Conservation (phyloP, 2,329 filamentous ascomycete genomes). For the Ambrosiella beaveri region DNA sequence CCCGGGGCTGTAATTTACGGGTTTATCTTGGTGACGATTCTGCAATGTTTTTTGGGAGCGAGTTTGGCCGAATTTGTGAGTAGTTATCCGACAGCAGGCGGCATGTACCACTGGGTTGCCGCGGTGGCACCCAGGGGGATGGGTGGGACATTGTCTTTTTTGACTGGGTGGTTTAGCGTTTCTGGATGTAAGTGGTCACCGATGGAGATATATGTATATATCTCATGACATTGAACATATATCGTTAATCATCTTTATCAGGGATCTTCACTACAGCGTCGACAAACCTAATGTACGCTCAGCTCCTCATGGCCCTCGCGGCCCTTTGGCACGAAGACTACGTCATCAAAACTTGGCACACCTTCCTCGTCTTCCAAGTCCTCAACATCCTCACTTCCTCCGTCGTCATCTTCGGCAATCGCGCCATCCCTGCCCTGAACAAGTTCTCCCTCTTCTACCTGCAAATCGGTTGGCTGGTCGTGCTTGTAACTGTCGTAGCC, state of each 20-base stretch:
- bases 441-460: slow-evolving; percentile 29
- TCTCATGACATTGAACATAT: not conserved
- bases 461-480: slow-evolving; percentile 29
- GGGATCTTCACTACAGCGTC: slow-evolving; percentile 28
- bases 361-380: slow-evolving; percentile 27
- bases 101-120: slow-evolving; percentile 35
- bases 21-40: slow-evolving; percentile 29
- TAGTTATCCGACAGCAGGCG: slow-evolving; percentile 30
- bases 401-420: slow-evolving; percentile 32
- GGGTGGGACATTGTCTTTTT: slow-evolving; percentile 8
- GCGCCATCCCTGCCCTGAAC: slow-evolving; percentile 26
- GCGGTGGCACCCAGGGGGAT: slow-evolving; percentile 23
- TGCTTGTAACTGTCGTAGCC: slow-evolving; percentile 30
- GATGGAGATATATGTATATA: not conserved
- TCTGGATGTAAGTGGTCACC: slow-evolving; percentile 9
- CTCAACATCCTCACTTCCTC: slow-evolving; percentile 26
- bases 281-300: slow-evolving; percentile 27
- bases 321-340: slow-evolving; percentile 22
- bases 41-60: slow-evolving; percentile 26
- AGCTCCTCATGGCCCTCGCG: slow-evolving; percentile 25
- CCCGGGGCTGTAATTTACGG: slow-evolving; percentile 33
- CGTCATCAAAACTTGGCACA: slow-evolving; percentile 29
- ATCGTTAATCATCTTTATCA: not conserved
- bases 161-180: slow-evolving; percentile 12
- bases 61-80: slow-evolving; percentile 31